Percentiles rank a stretch among this genome's conserved stretches.
These are phyloP conservation scores for Dichotomopilus funicola DNA, from an alignment of 2,329 filamentous ascomycete species.

Conservation along the genomic window DNA sequence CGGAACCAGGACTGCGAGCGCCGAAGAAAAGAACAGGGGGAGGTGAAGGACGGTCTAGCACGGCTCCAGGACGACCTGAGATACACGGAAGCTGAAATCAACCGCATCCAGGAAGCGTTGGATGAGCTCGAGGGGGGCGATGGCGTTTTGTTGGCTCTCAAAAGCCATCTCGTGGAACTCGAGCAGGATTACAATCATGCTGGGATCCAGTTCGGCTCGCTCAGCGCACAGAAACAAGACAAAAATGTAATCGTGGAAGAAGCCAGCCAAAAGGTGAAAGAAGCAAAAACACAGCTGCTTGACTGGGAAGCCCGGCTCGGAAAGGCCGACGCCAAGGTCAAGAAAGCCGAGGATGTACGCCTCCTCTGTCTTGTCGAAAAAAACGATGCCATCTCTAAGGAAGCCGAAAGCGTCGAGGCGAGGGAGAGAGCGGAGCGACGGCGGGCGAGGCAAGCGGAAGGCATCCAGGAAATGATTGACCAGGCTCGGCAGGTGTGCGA, in stretches of 20 bases:
- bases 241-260: conserved; percentile 39
- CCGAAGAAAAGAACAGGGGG: conserved; percentile 37
- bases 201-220: conserved; percentile 49
- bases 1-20: conserved; percentile 43
- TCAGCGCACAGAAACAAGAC: conserved; percentile 43
- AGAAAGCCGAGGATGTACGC: conserved; percentile 42
- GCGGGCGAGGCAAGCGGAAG: conserved; percentile 39
- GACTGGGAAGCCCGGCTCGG: conserved; percentile 42
- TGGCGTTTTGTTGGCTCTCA: conserved; percentile 54
- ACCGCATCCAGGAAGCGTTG: conserved; percentile 50
- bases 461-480: conserved; percentile 47
- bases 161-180: conserved; percentile 48
- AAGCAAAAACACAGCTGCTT: conserved; percentile 29
- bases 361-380: conserved; percentile 46
- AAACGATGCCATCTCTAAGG: conserved; percentile 21
- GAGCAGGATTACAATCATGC: conserved; percentile 40
- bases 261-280: conserved; percentile 31
- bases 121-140: conserved; percentile 63
- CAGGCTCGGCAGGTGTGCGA: conserved; percentile 49
- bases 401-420: conserved; percentile 24
- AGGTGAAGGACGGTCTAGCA: conserved; percentile 42
- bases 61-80: conserved; percentile 40
- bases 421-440: conserved; percentile 41
- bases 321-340: conserved; percentile 51
- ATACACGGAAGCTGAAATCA: conserved; percentile 52